These are phyloP conservation scores for Staphylotrichum longicolle DNA, from an alignment of 495 filamentous ascomycete genomes.

Conservation along the genomic window DNA sequence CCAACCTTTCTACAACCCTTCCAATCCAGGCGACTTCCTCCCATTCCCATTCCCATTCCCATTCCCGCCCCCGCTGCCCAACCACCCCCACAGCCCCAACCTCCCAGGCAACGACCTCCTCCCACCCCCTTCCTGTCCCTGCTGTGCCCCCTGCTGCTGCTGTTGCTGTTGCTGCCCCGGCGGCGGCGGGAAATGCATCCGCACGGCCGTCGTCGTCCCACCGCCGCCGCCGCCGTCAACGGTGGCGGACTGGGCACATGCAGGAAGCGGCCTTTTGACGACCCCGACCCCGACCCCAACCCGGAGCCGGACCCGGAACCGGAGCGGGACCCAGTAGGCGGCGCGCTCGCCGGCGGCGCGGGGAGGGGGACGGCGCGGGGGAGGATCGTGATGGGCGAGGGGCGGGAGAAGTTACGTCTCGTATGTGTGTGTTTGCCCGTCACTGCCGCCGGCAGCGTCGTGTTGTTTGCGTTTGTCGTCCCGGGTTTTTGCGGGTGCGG, in stretches of 20 bases:
- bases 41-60: background rate
- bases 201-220: background rate
- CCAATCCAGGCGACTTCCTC: background rate
- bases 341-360: background rate
- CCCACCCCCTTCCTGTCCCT: background rate
- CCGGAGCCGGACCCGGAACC: background rate
- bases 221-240: background rate
- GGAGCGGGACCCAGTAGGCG: background rate
- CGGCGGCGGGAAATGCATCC: background rate
- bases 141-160: background rate
- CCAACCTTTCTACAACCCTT: no score
- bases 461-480: background rate
- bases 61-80: background rate
- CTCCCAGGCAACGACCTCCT: constrained; percentile 1
- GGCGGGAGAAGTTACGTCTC: constrained; percentile 6
- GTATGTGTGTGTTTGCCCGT: background rate
- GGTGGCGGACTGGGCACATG: no score
- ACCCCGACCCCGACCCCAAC: background rate
- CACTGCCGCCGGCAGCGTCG: background rate
- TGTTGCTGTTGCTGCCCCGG: background rate
- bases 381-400: constrained; percentile 1
- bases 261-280: background rate
- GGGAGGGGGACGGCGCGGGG: background rate
- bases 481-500: background rate
- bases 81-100: background rate